Percentiles rank a stretch among this genome's conserved stretches.
These are phyloP conservation scores for Taphrina deformans DNA, from an alignment of 1,139 yeast genomes.

Conservation along the genomic window DNA sequence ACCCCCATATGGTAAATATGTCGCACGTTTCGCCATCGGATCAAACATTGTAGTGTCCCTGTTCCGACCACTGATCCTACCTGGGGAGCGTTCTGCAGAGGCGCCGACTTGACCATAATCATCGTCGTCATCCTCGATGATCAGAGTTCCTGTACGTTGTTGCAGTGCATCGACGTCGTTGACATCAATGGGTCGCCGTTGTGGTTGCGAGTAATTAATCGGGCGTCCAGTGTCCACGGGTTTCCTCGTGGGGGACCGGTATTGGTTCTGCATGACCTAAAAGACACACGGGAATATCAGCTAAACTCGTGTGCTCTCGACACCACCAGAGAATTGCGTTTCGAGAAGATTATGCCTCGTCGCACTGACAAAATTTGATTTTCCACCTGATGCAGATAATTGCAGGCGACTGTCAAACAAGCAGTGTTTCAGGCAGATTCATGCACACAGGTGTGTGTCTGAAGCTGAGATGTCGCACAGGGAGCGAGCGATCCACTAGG, in stretches of 20 bases:
- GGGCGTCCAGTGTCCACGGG: slow-evolving; percentile 8
- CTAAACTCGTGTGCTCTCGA: too few relatives aligned
- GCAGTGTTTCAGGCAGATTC: not conserved
- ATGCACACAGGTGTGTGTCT: not conserved
- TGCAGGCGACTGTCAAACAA: not conserved
- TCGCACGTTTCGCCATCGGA: slow-evolving; percentile 21
- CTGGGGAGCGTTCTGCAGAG: slow-evolving; percentile 9
- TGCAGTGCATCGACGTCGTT: not conserved
- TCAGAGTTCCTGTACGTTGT: not conserved
- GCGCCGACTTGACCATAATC: slow-evolving; percentile 10
- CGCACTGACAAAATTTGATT: not conserved
- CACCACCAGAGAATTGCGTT: not conserved
- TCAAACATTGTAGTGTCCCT: slow-evolving; percentile 26
- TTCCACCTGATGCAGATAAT: not conserved
- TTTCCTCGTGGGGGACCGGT: slow-evolving; percentile 11
- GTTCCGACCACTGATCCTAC: slow-evolving; percentile 5
- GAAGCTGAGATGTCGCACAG: not conserved
- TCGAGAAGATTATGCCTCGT: not conserved
- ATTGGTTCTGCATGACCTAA: not conserved
- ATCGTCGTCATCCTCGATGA: slow-evolving; percentile 1
- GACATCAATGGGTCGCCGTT: not conserved
- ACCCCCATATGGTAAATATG: slow-evolving; percentile 30
- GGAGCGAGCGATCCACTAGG: too few relatives aligned
- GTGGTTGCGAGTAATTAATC: slow-evolving; percentile 10
- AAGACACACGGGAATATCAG: too few relatives aligned